phyloP scores from a whole-genome alignment of 164 flowering plant genomes.

The Vitis vinifera region DNA sequence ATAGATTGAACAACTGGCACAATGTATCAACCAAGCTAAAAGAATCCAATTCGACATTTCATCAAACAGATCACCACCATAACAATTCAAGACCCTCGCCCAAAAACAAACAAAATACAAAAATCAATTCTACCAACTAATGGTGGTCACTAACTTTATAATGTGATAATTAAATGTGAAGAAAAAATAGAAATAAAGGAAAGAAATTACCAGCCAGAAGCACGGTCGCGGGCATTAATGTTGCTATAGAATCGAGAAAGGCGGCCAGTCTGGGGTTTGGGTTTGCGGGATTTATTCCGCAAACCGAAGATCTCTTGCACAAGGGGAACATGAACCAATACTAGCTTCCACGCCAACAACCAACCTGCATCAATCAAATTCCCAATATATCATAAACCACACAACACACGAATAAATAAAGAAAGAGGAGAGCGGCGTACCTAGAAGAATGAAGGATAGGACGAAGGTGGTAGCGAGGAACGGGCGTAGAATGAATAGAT shows the following conservation, averaged over 20 bases:
- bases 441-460: slow-evolving; percentile 50
- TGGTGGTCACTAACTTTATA: too few relatives aligned
- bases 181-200: neutral
- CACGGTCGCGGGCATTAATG: slow-evolving; percentile 25
- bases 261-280: slow-evolving; percentile 58
- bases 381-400: neutral
- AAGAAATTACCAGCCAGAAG: slow-evolving; percentile 25
- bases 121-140: too few relatives aligned
- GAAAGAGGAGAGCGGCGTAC: slow-evolving; percentile 27
- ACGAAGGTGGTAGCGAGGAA: slow-evolving; percentile 54
- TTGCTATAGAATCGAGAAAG: slow-evolving; percentile 46
- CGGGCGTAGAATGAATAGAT: slow-evolving; percentile 57
- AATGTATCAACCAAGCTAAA: too few relatives aligned
- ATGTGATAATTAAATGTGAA: too few relatives aligned
- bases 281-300: slow-evolving; percentile 49
- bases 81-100: too few relatives aligned
- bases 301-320: slow-evolving; percentile 86
- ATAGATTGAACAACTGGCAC: too few relatives aligned
- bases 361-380: slow-evolving; percentile 50
- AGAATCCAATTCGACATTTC: too few relatives aligned
- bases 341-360: slow-evolving; percentile 87
- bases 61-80: too few relatives aligned
- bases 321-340: slow-evolving; percentile 84
- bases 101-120: too few relatives aligned
- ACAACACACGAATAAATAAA: neutral